A percentile compares a stretch with the other conserved stretches of the same genome.
These are phyloP conservation scores for Penicillium robsamsonii DNA, from an alignment of 495 filamentous ascomycete genomes.

Conservation along the genomic window DNA sequence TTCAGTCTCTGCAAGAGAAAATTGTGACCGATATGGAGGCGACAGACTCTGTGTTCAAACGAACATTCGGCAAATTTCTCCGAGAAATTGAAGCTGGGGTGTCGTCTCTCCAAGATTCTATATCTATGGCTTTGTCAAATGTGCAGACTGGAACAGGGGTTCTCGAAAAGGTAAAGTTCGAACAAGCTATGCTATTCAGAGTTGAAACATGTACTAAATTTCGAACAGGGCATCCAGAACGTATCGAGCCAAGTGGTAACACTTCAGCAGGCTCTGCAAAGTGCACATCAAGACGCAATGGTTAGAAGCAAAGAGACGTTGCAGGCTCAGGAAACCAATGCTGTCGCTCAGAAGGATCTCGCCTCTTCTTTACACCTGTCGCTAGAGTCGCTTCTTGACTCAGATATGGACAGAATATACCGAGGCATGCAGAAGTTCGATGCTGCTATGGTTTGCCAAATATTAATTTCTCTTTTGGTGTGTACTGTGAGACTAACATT, in stretches of 20 bases:
- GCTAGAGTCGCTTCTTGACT: slow-evolving; percentile 29
- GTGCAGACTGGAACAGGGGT: slow-evolving; percentile 24
- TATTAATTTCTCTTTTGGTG: too few relatives aligned
- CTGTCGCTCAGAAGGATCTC: slow-evolving; percentile 30
- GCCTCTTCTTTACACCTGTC: slow-evolving; percentile 28
- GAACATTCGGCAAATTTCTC: slow-evolving; percentile 27
- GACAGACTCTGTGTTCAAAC: slow-evolving; percentile 28
- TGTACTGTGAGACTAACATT: not conserved
- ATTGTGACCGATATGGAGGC: slow-evolving; percentile 37
- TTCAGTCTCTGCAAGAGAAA: slow-evolving; percentile 32
- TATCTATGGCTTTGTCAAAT: slow-evolving; percentile 23
- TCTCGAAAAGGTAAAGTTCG: slow-evolving; percentile 35
- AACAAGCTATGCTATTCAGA: not conserved
- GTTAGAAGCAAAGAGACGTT: slow-evolving; percentile 25
- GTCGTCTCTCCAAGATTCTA: slow-evolving; percentile 15
- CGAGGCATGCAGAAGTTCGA: slow-evolving; percentile 34
- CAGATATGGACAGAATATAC: slow-evolving; percentile 24
- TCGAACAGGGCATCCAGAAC: slow-evolving; percentile 34
- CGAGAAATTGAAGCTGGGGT: slow-evolving; percentile 33
- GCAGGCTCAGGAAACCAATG: slow-evolving; percentile 25
- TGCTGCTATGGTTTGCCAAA: slow-evolving; percentile 30
- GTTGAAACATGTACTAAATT: not conserved
- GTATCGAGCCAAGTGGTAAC: slow-evolving; percentile 27
- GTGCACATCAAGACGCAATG: slow-evolving; percentile 36
- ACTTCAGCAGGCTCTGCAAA: slow-evolving; percentile 32